These are phyloP conservation scores for Euphorbia lathyris DNA, from an alignment of 345 rosid species.

Conservation along the genomic window DNA sequence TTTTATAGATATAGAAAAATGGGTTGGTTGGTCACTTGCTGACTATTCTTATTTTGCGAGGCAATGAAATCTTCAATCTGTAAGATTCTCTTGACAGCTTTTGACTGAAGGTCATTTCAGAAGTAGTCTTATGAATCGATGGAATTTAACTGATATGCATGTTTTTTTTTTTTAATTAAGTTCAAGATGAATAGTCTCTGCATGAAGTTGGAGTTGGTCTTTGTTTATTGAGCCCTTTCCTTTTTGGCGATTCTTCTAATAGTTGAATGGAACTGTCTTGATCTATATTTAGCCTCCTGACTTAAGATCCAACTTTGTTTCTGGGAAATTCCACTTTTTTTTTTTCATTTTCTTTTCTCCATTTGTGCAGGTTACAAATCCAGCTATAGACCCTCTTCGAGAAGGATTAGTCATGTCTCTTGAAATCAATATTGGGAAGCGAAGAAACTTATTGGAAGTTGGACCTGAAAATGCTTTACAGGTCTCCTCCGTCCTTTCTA, in stretches of 20 bases:
- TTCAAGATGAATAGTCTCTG: background rate
- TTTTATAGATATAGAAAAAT: background rate
- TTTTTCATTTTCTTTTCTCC: constrained; percentile 7
- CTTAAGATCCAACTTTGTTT: background rate
- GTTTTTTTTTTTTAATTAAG: background rate
- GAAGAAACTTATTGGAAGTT: constrained; percentile 84
- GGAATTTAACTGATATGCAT: background rate
- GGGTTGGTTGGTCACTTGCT: background rate
- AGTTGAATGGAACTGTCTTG: background rate
- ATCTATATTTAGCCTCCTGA: background rate
- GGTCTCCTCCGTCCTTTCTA: constrained; percentile 39
- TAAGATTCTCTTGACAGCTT: no score
- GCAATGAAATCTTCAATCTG: background rate
- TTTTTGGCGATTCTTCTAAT: background rate
- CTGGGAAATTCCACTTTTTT: no score
- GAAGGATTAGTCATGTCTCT: constrained; percentile 99
- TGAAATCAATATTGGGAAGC: constrained; percentile 89
- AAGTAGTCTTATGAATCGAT: background rate
- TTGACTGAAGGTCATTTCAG: background rate
- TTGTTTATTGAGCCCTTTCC: background rate
- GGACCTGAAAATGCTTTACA: constrained; percentile 96
- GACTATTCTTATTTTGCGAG: background rate
- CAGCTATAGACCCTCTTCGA: constrained; percentile 96
- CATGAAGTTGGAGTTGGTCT: background rate
- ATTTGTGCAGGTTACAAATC: constrained; percentile 80